These are phyloP conservation scores for Solioccasus polychromus DNA, from an alignment of 768 basidiomycete species.

Conservation along the genomic window DNA sequence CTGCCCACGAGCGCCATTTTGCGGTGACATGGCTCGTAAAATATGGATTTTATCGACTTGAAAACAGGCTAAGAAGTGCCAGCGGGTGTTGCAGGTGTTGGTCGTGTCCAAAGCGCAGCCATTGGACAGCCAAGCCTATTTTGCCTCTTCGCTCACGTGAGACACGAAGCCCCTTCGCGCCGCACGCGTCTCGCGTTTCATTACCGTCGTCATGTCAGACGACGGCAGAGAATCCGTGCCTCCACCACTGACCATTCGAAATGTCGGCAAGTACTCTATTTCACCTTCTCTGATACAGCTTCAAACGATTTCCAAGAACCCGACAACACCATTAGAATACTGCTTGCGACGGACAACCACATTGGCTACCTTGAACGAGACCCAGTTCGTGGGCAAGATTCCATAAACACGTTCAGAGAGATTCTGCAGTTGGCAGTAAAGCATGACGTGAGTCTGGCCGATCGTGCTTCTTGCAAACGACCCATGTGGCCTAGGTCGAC, in stretches of 20 bases:
- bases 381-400: slow-evolving; percentile 91
- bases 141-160: slow-evolving; percentile 19
- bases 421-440: slow-evolving; percentile 90
- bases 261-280: slow-evolving; percentile 34
- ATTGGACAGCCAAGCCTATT: not conserved
- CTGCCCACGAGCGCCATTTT: slow-evolving; percentile 27
- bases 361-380: slow-evolving; percentile 95
- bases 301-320: slow-evolving; percentile 36
- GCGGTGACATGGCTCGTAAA: slow-evolving; percentile 32
- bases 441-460: slow-evolving; percentile 62
- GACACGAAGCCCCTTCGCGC: not conserved
- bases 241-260: slow-evolving; percentile 35
- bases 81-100: slow-evolving; percentile 5
- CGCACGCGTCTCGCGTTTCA: slow-evolving; percentile 7
- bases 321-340: slow-evolving; percentile 72
- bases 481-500: slow-evolving; percentile 73
- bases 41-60: no score
- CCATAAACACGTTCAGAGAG: slow-evolving; percentile 93
- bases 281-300: not conserved
- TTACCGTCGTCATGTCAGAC: slow-evolving; percentile 25
- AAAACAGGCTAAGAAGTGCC: no score
- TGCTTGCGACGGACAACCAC: slow-evolving; percentile 95
- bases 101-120: slow-evolving; percentile 10
- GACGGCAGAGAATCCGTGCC: slow-evolving; percentile 23
- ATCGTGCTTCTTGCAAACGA: no score